phyloP scores from a whole-genome alignment of 345 rosid species.

The Carallia pectinifolia region DNA sequence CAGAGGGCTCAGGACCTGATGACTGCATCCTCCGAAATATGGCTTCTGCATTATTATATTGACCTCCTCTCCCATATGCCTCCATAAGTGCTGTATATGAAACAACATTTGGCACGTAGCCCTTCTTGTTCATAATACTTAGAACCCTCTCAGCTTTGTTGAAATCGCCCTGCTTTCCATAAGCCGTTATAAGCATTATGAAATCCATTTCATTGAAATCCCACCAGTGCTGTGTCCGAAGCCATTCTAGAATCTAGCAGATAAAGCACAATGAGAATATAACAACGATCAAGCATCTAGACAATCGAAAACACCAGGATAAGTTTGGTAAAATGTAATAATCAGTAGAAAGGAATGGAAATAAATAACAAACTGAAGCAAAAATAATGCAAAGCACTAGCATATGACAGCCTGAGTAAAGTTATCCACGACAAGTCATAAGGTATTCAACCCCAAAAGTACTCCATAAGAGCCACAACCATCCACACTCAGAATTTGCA shows the following conservation, averaged over 20 bases:
- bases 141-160: constrained; percentile 78
- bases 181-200: constrained; percentile 80
- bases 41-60: constrained; percentile 85
- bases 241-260: constrained; percentile 89
- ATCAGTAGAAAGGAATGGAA: no score
- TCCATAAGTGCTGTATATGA: constrained; percentile 94
- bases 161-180: constrained; percentile 88
- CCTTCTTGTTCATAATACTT: constrained; percentile 63
- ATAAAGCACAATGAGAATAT: constrained; percentile 14
- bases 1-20: constrained; percentile 91
- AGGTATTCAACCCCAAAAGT: no score
- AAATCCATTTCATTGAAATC: constrained; percentile 85
- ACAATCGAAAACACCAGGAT: neutral
- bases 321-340: no score
- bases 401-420: no score
- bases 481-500: no score
- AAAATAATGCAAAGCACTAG: no score
- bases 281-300: constrained; percentile 3
- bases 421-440: no score
- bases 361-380: neutral
- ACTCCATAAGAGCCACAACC: no score
- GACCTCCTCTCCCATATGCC: constrained; percentile 88
- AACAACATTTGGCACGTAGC: constrained; percentile 66
- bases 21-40: constrained; percentile 91
- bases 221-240: constrained; percentile 83